A percentile compares a stretch with the other conserved stretches of the same genome.
Evolutionary conservation across 2,329 filamentous ascomycete species (phyloP).

Genomic region (Cercospora zeina): DNA sequence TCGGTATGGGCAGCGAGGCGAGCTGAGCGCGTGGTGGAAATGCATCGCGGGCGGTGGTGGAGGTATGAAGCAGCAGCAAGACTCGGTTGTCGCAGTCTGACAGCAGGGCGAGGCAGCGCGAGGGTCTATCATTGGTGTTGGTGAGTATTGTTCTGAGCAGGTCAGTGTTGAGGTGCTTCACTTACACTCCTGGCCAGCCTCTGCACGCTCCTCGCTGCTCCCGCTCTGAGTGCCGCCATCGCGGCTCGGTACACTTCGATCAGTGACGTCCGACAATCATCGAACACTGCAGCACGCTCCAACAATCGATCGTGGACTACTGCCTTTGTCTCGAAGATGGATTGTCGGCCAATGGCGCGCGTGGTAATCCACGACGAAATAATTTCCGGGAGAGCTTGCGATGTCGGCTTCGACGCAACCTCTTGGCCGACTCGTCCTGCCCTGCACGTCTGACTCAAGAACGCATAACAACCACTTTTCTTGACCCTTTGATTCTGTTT

Average conservation of each 20-base stretch:
- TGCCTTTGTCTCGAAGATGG: neutral
- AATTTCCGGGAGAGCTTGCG: conserved; percentile 12
- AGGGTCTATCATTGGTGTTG: conserved; percentile 15
- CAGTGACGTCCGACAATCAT: neutral
- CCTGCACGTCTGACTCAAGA: conserved; percentile 4
- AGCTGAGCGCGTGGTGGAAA: conserved; percentile 29
- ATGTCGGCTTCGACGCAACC: conserved; percentile 7
- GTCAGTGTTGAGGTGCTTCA: neutral
- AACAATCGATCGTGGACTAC: neutral
- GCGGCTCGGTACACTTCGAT: neutral
- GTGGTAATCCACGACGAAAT: conserved; percentile 18
- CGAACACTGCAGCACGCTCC: neutral
- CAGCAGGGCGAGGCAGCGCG: conserved; percentile 17
- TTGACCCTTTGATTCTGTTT: neutral
- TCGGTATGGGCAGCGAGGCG: conserved; percentile 46
- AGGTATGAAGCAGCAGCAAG: conserved; percentile 18
- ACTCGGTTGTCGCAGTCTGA: conserved; percentile 8
- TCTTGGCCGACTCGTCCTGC: conserved; percentile 2
- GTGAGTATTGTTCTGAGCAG: neutral
- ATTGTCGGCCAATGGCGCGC: conserved; percentile 23
- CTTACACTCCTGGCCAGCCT: conserved; percentile 30
- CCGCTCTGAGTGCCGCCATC: conserved; percentile 30
- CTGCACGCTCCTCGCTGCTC: conserved; percentile 26
- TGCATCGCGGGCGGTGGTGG: conserved; percentile 34
- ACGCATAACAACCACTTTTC: neutral